Evolutionary conservation across 2,329 filamentous ascomycete genomes (phyloP).

Genomic region (Ophiostoma novo-ulmi): DNA sequence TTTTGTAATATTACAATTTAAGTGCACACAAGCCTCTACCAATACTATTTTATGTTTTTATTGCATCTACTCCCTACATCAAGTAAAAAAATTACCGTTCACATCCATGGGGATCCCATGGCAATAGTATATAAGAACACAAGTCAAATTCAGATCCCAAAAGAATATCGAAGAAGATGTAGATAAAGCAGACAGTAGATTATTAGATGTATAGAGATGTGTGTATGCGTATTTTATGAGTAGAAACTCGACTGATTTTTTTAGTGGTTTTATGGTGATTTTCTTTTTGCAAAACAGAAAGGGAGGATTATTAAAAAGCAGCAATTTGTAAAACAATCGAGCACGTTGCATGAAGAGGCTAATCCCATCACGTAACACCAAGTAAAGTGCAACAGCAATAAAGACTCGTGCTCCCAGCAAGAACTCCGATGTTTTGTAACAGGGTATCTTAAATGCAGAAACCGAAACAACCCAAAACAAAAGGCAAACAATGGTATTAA

Average conservation of each 20-base stretch:
- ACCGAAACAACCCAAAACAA: conserved; percentile 40
- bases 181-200: conserved; percentile 18
- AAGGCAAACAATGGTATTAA: conserved; percentile 24
- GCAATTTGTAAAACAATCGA: not conserved
- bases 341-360: not conserved
- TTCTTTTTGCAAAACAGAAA: conserved; percentile 14
- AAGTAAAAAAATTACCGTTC: no score
- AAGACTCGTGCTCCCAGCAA: not conserved
- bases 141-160: not conserved
- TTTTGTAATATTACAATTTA: no score
- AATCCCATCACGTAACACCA: not conserved
- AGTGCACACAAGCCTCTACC: no score
- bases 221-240: conserved; percentile 15
- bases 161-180: not conserved
- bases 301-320: conserved; percentile 16
- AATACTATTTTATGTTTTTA: no score
- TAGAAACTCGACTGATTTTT: conserved; percentile 13
- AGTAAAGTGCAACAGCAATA: not conserved
- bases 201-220: conserved; percentile 18
- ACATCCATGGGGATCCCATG: no score
- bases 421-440: conserved; percentile 19
- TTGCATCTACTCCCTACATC: no score
- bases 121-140: no score
- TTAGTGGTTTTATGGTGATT: not conserved
- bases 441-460: conserved; percentile 47